Evolutionary conservation across 805 yeast species (phyloP).

Genomic region (Monosporozyma servazzii): DNA sequence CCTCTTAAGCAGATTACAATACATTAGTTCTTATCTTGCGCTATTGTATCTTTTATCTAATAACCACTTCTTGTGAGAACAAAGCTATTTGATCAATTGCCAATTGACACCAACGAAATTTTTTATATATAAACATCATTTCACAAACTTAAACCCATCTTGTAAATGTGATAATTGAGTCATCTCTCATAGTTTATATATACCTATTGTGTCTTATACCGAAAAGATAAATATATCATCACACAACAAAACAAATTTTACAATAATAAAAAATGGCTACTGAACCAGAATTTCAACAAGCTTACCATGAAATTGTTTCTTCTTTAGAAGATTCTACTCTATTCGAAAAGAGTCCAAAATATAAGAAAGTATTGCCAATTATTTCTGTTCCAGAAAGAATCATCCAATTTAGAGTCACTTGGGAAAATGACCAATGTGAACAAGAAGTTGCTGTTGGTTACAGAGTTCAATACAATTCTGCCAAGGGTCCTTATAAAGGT

Average conservation of each 20-base stretch:
- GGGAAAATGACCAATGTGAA: slow-evolving; percentile 94
- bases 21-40: background rate
- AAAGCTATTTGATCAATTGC: background rate
- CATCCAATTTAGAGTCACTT: slow-evolving; percentile 91
- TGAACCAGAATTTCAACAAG: slow-evolving; percentile 99
- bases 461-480: slow-evolving; percentile 98
- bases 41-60: background rate
- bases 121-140: background rate
- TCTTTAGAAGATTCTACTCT: slow-evolving; percentile 88
- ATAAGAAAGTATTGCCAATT: slow-evolving; percentile 78
- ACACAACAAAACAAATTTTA: background rate
- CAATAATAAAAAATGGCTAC: slow-evolving; percentile 4
- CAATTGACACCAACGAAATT: background rate
- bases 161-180: background rate
- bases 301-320: slow-evolving; percentile 83
- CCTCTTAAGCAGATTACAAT: background rate
- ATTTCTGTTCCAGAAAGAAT: slow-evolving; percentile 93
- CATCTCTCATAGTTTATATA: background rate
- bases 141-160: background rate
- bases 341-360: slow-evolving; percentile 81
- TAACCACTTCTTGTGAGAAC: background rate
- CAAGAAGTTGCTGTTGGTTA: slow-evolving; percentile 92
- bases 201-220: too few relatives aligned
- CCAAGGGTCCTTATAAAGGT: slow-evolving; percentile 98
- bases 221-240: too few relatives aligned